These are phyloP conservation scores for Aspergillus hortae DNA, from an alignment of 2,329 filamentous ascomycete genomes.

Conservation along the genomic window DNA sequence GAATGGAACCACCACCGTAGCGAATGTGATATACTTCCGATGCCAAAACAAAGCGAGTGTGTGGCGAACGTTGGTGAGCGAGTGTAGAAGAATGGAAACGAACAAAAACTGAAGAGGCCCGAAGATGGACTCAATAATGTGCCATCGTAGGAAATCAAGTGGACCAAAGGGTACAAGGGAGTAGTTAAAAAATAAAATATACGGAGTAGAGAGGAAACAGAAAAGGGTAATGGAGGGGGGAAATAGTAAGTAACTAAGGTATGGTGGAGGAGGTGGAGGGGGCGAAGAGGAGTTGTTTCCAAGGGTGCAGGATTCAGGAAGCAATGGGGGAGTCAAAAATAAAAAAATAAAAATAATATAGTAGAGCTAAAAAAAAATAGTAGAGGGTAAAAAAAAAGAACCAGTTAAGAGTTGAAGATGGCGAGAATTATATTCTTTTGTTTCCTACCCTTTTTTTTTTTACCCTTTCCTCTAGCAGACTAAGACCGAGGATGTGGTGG, in stretches of 20 bases:
- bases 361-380: not conserved
- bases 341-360: not conserved
- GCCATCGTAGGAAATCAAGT: constrained; percentile 25
- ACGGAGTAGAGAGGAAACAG: constrained; percentile 2
- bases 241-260: constrained; percentile 6
- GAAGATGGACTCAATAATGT: constrained; percentile 25
- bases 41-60: constrained; percentile 36
- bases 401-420: constrained; percentile 11
- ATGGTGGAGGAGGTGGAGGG: constrained; percentile 23
- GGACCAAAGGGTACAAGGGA: constrained; percentile 15
- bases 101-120: constrained; percentile 8
- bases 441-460: not conserved
- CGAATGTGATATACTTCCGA: constrained; percentile 35
- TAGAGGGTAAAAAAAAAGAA: constrained; percentile 10
- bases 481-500: constrained; percentile 14
- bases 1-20: constrained; percentile 29
- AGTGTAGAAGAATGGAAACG: constrained; percentile 22
- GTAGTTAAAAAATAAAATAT: not conserved
- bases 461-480: constrained; percentile 10
- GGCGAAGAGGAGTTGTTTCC: constrained; percentile 18
- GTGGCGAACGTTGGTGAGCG: constrained; percentile 36
- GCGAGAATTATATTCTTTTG: constrained; percentile 18
- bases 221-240: constrained; percentile 16
- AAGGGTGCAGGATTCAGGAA: constrained; percentile 2
- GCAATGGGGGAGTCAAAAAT: constrained; percentile 10